Evolutionary conservation across 495 filamentous ascomycete species (phyloP), one percentile per base, ranked within the genome.

Genomic region (Penicillium coprophilum): DNA sequence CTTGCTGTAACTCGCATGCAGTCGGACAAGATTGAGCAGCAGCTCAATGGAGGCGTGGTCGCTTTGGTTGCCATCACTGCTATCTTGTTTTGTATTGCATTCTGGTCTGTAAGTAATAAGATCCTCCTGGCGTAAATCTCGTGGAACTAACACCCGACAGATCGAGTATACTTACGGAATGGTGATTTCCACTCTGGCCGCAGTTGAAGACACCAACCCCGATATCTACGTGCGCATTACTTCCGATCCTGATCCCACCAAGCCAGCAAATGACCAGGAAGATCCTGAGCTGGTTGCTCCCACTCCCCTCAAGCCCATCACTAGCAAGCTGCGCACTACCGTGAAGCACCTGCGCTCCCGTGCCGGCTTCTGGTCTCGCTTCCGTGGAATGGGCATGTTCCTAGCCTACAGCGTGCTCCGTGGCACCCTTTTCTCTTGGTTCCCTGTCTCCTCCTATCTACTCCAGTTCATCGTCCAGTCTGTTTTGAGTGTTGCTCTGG

Each of bases 151-250:
- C 34, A n/a, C 19, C 20, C 12, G 38, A 21, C 59, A 77, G 74
- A 51, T 79, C 19, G 69, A 77, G 47, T 88, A 89, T 69, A 83
- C 82, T 24, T 80, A 86, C 56, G 78, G 78, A 34, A 58, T 76
- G 34, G 77, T 89, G 21, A 73, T 88, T 17, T 72, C 79, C 6
- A 83, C 82, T 10, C 74, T 89, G 17, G 78, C 85, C 46, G 79
- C 80, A 54, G 70, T 89, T 56, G 86, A 89, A 68, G 78, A 79
- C 48, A 75, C 85, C 31, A 81, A 82, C 56, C 79, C 83, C 11
- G 76, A 82, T 49, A 76, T 84, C 58, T 82, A 81, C 56, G 72
- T 82, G 48, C 66, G 73, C 23, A 73, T 79, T 59, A 69, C 31
- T 20, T 55, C 64, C 52, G 69, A 76, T 19, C 68, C 64, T 38